phyloP scores from a whole-genome alignment of 1,284 basidiomycete species.

The Tylopilus sp. region DNA sequence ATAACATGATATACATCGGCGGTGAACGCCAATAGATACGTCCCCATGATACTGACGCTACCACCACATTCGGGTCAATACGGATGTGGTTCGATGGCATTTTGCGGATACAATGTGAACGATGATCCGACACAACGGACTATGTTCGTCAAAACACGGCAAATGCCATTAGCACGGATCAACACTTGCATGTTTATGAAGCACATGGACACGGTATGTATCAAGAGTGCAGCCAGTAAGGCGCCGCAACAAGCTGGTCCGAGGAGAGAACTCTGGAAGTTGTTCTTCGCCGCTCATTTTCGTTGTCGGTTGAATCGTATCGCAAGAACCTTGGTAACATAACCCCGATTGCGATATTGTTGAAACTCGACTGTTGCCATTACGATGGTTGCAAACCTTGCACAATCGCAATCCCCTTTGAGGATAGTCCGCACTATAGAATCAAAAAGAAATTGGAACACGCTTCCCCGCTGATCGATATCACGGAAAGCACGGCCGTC shows the following conservation, averaged over 20 bases:
- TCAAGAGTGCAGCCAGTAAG: background rate
- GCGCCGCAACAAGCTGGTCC: background rate
- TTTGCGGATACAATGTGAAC: background rate
- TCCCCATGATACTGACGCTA: background rate
- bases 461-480: background rate
- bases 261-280: slow-evolving; percentile 1
- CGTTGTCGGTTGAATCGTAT: background rate
- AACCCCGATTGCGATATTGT: background rate
- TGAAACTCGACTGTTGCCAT: slow-evolving; percentile 16
- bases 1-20: slow-evolving; percentile 24
- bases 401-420: background rate
- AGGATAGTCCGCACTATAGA: too few species aligned
- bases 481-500: background rate
- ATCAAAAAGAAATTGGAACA: background rate
- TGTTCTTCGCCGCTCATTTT: slow-evolving; percentile 8
- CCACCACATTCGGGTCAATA: slow-evolving; percentile 7
- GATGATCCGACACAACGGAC: slow-evolving; percentile 5
- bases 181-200: background rate
- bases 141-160: slow-evolving; percentile 16
- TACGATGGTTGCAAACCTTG: slow-evolving; percentile 9
- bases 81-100: slow-evolving; percentile 5
- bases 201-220: background rate
- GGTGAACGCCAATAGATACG: slow-evolving; percentile 1
- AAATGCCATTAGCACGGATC: background rate
- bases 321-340: background rate